Conservation (phyloP, 2,329 filamentous ascomycete species). For the Seiridium unicorne region DNA sequence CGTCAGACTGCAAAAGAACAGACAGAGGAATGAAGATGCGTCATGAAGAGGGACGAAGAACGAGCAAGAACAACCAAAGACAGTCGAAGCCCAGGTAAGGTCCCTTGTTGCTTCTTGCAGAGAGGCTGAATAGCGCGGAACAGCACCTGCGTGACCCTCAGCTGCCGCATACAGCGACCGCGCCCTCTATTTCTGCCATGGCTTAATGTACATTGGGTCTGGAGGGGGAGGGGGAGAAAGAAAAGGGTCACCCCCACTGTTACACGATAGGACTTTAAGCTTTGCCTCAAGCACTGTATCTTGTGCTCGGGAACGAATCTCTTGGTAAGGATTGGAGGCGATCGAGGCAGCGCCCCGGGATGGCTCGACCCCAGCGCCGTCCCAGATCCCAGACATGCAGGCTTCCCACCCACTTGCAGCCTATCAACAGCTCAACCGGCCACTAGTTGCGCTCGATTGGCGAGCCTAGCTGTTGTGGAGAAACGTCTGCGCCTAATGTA, state of each 20-base stretch:
- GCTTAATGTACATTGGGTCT: background rate
- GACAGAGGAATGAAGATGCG: background rate
- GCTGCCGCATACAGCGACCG: background rate
- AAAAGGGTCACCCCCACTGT: background rate
- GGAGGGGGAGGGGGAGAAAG: background rate
- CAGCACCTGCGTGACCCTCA: background rate
- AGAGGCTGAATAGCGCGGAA: conserved; percentile 4
- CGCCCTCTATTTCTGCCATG: background rate
- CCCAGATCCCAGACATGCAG: background rate
- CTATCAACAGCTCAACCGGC: background rate
- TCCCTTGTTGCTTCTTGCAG: background rate
- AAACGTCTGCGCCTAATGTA: background rate
- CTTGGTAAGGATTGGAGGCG: background rate
- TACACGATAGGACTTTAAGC: background rate
- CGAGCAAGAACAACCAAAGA: background rate
- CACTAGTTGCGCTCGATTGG: background rate
- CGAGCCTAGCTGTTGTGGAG: background rate
- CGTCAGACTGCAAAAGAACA: background rate
- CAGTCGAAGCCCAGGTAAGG: background rate
- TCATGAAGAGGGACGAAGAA: background rate
- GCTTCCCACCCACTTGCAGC: background rate
- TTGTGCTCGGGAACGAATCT: background rate
- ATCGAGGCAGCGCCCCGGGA: background rate
- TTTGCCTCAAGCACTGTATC: background rate
- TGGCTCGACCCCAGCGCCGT: background rate